Conservation (phyloP, 2,329 filamentous ascomycete species). For the Nannizziopsis barbatae region DNA sequence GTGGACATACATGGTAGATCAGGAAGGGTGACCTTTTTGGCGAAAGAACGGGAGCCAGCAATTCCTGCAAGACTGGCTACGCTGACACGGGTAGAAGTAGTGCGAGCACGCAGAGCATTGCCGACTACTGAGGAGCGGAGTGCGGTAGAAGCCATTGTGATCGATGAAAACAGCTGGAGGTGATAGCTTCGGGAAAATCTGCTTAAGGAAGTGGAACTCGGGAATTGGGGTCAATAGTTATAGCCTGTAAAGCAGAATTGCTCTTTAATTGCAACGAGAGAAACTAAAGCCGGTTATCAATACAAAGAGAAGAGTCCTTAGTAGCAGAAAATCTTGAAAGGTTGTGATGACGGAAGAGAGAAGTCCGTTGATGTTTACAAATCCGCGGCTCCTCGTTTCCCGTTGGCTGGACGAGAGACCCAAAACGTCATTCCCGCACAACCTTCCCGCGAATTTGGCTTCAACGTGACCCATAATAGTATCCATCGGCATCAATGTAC, state of each 20-base stretch:
- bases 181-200: constrained; percentile 12
- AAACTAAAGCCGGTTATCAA: too few relatives aligned
- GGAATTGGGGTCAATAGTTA: background rate
- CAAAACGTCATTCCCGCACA: too few relatives aligned
- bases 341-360: background rate
- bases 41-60: constrained; percentile 63
- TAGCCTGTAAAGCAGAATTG: too few relatives aligned
- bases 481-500: too few relatives aligned
- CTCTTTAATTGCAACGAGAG: too few relatives aligned
- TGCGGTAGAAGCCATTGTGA: constrained; percentile 48
- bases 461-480: constrained; percentile 6
- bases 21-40: constrained; percentile 84
- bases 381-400: too few relatives aligned
- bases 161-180: background rate
- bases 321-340: background rate
- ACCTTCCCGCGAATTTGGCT: background rate
- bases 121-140: constrained; percentile 54
- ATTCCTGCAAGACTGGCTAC: constrained; percentile 50
- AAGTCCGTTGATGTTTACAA: background rate
- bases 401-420: background rate
- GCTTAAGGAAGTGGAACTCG: background rate
- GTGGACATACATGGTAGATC: constrained; percentile 62
- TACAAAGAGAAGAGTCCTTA: too few relatives aligned
- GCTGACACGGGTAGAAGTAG: constrained; percentile 41
- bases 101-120: constrained; percentile 54